Conservation (phyloP, 2,329 filamentous ascomycete genomes). For the Juglanconis sp. region DNA sequence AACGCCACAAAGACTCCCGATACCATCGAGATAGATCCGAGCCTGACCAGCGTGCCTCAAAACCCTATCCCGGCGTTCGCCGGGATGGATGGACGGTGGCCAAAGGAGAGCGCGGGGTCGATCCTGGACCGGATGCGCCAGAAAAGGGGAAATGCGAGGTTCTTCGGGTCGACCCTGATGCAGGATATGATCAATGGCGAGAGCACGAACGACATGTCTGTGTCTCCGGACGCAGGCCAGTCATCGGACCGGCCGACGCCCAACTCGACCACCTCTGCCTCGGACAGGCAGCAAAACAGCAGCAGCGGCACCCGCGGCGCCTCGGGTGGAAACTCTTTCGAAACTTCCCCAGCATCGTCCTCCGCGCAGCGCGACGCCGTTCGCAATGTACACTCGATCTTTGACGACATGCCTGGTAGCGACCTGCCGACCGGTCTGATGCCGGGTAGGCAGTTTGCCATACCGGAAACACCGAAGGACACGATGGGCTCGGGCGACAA, state of each 20-base stretch:
- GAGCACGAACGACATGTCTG: conserved; percentile 43
- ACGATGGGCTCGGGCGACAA: conserved; percentile 15
- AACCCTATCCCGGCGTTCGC: conserved; percentile 21
- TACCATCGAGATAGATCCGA: conserved; percentile 35
- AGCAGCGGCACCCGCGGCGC: conserved; percentile 21
- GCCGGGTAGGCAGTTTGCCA: conserved; percentile 30
- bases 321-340: conserved; percentile 46
- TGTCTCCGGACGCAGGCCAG: conserved; percentile 46
- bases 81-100: conserved; percentile 23
- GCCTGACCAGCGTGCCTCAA: conserved; percentile 29
- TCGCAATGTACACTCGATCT: conserved; percentile 36
- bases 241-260: conserved; percentile 55
- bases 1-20: conserved; percentile 38
- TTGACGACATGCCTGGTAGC: conserved; percentile 30
- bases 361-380: conserved; percentile 39
- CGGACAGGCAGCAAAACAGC: conserved; percentile 31
- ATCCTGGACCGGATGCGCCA: conserved; percentile 18
- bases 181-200: conserved; percentile 39
- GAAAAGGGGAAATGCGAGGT: conserved; percentile 19
- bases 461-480: conserved; percentile 33
- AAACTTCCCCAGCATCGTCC: conserved; percentile 48
- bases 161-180: conserved; percentile 32
- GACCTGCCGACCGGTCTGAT: conserved; percentile 37
- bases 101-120: background rate
- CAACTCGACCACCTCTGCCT: conserved; percentile 52